Conservation (phyloP, 2,329 filamentous ascomycete genomes). For the Scedosporium minutisporum region DNA sequence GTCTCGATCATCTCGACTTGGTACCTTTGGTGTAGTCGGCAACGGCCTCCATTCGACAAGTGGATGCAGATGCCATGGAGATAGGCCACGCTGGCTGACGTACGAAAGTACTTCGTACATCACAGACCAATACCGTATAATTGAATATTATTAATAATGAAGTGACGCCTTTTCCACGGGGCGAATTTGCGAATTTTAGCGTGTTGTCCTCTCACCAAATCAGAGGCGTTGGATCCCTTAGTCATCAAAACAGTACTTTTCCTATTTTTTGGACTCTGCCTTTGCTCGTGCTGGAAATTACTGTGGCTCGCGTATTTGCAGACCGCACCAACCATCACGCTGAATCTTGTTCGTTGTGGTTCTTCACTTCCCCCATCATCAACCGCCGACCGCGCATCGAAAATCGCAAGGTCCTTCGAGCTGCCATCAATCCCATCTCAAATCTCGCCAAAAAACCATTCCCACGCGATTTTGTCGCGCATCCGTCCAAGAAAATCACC, state of each 20-base stretch:
- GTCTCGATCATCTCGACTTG: no score
- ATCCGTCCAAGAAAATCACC: slow-evolving; percentile 28
- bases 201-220: not conserved
- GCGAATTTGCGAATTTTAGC: not conserved
- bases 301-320: slow-evolving; percentile 23
- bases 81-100: no score
- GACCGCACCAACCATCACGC: slow-evolving; percentile 37
- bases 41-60: no score
- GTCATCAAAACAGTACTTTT: not conserved
- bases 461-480: slow-evolving; percentile 45
- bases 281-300: slow-evolving; percentile 33
- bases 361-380: slow-evolving; percentile 44
- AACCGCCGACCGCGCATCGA: slow-evolving; percentile 45
- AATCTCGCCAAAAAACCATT: slow-evolving; percentile 41
- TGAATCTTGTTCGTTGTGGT: slow-evolving; percentile 41
- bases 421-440: slow-evolving; percentile 33
- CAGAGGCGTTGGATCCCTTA: not conserved
- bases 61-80: no score
- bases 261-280: not conserved
- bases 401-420: slow-evolving; percentile 37
- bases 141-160: no score
- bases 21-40: no score
- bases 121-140: no score
- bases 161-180: no score
- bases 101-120: no score